Conservation (phyloP, 208 protist genomes). For the Acanthamoeba quina region DNA sequence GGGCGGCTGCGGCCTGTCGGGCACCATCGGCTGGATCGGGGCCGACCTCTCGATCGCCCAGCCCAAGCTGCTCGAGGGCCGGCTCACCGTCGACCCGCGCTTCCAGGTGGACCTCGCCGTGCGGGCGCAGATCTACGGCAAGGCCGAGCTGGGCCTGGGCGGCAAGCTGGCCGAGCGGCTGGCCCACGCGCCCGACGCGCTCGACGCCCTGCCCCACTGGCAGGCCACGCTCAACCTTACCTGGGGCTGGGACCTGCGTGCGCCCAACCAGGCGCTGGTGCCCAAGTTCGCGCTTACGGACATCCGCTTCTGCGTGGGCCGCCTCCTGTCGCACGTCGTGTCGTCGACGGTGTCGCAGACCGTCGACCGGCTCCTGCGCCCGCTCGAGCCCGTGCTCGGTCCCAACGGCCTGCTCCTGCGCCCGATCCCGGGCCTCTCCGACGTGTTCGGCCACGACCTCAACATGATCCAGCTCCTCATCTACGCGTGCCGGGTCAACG, state of each 20-base stretch:
- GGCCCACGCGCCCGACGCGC: constrained; percentile 60
- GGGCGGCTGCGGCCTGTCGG: constrained; percentile 16
- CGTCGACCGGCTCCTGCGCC: constrained; percentile 13
- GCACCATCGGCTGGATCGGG: constrained; percentile 34
- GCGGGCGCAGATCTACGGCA: not conserved
- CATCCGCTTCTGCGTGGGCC: constrained; percentile 55
- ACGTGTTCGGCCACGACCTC: constrained; percentile 49
- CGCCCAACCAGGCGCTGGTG: not conserved
- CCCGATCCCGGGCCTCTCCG: constrained; percentile 62
- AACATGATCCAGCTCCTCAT: constrained; percentile 35
- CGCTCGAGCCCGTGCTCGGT: constrained; percentile 63
- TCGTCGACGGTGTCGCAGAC: not conserved
- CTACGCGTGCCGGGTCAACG: constrained; percentile 21
- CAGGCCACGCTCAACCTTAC: constrained; percentile 56
- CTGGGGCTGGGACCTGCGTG: constrained; percentile 22
- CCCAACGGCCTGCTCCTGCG: constrained; percentile 48
- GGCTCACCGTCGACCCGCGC: not conserved
- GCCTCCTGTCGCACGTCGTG: constrained; percentile 22
- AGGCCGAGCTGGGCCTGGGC: constrained; percentile 17
- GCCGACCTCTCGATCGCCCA: not conserved
- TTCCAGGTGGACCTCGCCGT: not conserved
- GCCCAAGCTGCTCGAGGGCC: constrained; percentile 45
- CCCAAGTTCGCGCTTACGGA: not conserved
- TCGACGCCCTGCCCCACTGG: constrained; percentile 55
- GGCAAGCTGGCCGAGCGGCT: constrained; percentile 52